phyloP scores from a whole-genome alignment of 2,329 filamentous ascomycete genomes.

The Microsporum ferrugineum region DNA sequence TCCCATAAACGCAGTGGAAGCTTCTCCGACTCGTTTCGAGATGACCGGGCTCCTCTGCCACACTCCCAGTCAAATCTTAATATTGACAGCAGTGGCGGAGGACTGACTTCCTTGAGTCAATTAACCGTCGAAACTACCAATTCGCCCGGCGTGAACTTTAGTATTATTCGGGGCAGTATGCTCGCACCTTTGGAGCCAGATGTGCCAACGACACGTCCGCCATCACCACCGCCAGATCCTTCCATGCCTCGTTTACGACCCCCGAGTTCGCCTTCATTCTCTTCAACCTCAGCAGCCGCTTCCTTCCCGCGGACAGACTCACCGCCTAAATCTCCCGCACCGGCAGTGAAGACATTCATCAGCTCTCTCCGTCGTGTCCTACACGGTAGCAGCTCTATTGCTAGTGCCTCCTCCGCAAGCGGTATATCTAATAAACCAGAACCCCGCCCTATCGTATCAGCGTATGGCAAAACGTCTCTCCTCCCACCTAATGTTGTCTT shows the following conservation, averaged over 20 bases:
- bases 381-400: slow-evolving; percentile 45
- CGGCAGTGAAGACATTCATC: slow-evolving; percentile 75
- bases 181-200: slow-evolving; percentile 73
- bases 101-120: slow-evolving; percentile 38
- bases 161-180: slow-evolving; percentile 74
- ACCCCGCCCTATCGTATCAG: slow-evolving; percentile 13
- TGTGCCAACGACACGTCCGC: slow-evolving; percentile 54
- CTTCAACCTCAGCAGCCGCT: neutral
- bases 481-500: slow-evolving; percentile 37
- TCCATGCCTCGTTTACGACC: slow-evolving; percentile 18
- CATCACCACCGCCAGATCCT: slow-evolving; percentile 33
- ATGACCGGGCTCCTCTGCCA: slow-evolving; percentile 47
- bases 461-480: slow-evolving; percentile 29
- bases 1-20: slow-evolving; percentile 73
- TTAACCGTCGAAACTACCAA: slow-evolving; percentile 57
- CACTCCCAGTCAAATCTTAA: slow-evolving; percentile 37
- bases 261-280: neutral
- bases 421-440: neutral
- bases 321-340: slow-evolving; percentile 25
- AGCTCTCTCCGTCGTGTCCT: slow-evolving; percentile 75
- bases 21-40: slow-evolving; percentile 70
- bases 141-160: slow-evolving; percentile 24
- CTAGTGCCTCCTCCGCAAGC: slow-evolving; percentile 12
- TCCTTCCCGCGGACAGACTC: slow-evolving; percentile 11
- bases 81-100: slow-evolving; percentile 20